Evolutionary conservation across 768 basidiomycete species (phyloP), one percentile per base, ranked within the genome.

Genomic region (Tulasnella sp.): DNA sequence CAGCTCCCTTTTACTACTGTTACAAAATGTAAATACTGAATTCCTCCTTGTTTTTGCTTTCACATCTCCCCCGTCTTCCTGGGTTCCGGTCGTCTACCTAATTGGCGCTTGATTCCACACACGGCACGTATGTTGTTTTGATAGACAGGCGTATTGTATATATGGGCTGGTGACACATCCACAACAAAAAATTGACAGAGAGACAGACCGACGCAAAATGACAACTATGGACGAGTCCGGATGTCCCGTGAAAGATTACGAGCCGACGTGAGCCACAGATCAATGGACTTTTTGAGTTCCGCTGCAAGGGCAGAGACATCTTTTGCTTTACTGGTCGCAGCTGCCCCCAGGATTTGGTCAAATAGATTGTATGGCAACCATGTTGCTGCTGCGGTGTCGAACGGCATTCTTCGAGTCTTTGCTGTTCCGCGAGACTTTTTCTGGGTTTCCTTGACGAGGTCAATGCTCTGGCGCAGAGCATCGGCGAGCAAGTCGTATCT

Each of bases 311-410:
- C 34, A 34, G 31, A 31, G n/a, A 75, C 72, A 7, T 41, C n/a
- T n/a, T 22, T 58, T 22, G 77, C 60, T 34, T 40, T 72, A 22
- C 90, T 89, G 11, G 89, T 86, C 80, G 89, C 89, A 14, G 92
- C 90, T 20, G 92, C 91, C 34, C 88, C 88, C 41, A 96, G 88
- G 48, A 96, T 92, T 85, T 95, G 93, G 85, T 96, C 95, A 82
- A 96, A 90, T 78, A 96, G 88, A 75, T 91, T 90, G 84, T 96
- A 96, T 20, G 95, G 95, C 54, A 96, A 87, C 93, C 94, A 96
- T 5, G 93, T 93, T 77, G 89, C 54, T 88, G 88, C 84, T 88
- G 90, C 41, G 89, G 88, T 34, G 88, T 86, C 75, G 89, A 88
- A 83, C 89, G 90, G 64, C 89, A 86, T 72, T 93, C 85, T 64